Evolutionary conservation across 2,329 filamentous ascomycete species (phyloP).

Genomic region (Metarhizium anisopliae): DNA sequence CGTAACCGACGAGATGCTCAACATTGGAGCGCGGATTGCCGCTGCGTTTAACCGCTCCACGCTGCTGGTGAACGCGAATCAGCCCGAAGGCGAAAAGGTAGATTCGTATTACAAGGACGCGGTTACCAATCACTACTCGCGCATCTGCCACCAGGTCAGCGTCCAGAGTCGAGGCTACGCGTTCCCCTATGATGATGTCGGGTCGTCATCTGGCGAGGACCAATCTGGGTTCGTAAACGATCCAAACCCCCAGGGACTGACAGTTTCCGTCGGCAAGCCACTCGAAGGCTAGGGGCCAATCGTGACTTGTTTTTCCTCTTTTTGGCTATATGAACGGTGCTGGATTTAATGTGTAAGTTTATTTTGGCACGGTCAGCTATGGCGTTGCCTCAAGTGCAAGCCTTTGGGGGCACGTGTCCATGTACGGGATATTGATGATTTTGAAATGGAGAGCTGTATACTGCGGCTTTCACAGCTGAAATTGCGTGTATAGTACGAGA

Average conservation of each 20-base stretch:
- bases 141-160: constrained; percentile 53
- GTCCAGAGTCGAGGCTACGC: constrained; percentile 56
- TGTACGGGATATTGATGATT: neutral
- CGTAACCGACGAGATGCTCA: constrained; percentile 39
- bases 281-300: constrained; percentile 6
- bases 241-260: constrained; percentile 43
- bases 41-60: constrained; percentile 71
- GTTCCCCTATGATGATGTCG: constrained; percentile 65
- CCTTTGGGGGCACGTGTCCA: neutral
- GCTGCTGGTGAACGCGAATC: constrained; percentile 42
- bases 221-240: constrained; percentile 56
- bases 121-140: constrained; percentile 58
- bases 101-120: constrained; percentile 42
- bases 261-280: constrained; percentile 43
- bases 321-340: neutral
- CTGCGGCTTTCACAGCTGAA: too few species aligned
- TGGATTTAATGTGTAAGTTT: neutral
- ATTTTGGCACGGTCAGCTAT: neutral
- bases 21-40: constrained; percentile 63
- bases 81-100: constrained; percentile 42
- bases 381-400: neutral
- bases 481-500: too few species aligned
- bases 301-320: neutral
- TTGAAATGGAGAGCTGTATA: neutral
- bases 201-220: constrained; percentile 41